Conservation (phyloP, 1,284 basidiomycete genomes). For the Puccinia sorghi region DNA sequence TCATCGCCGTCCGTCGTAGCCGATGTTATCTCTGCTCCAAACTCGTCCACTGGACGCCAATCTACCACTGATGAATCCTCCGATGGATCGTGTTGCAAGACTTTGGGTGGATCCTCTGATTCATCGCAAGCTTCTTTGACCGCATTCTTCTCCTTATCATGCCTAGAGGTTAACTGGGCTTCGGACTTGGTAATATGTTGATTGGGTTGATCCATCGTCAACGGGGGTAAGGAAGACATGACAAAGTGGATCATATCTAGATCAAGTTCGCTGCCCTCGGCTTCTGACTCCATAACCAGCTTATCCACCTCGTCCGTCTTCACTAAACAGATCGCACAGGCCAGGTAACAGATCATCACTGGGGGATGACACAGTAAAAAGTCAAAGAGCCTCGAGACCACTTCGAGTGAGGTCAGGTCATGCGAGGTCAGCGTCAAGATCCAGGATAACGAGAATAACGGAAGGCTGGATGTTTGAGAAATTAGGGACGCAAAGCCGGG, state of each 20-base stretch:
- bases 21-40: neutral
- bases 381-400: conserved; percentile 55
- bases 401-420: conserved; percentile 52
- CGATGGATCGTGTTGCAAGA: neutral
- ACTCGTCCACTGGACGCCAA: too few relatives aligned
- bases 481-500: conserved; percentile 20
- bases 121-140: neutral
- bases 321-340: conserved; percentile 53
- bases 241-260: conserved; percentile 34
- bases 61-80: neutral
- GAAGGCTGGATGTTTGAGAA: conserved; percentile 51
- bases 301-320: conserved; percentile 18
- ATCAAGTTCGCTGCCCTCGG: conserved; percentile 1
- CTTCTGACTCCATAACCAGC: neutral
- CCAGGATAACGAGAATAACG: conserved; percentile 57
- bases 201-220: conserved; percentile 3
- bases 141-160: neutral
- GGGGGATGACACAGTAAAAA: conserved; percentile 56
- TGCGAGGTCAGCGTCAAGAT: conserved; percentile 56
- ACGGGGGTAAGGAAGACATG: conserved; percentile 29
- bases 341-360: conserved; percentile 56
- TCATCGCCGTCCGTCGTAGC: neutral
- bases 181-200: neutral
- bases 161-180: neutral
- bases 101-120: too few relatives aligned